These are phyloP conservation scores for Chaetoceros muelleri DNA, from an alignment of 108 stramenopile genomes.

Conservation along the genomic window DNA sequence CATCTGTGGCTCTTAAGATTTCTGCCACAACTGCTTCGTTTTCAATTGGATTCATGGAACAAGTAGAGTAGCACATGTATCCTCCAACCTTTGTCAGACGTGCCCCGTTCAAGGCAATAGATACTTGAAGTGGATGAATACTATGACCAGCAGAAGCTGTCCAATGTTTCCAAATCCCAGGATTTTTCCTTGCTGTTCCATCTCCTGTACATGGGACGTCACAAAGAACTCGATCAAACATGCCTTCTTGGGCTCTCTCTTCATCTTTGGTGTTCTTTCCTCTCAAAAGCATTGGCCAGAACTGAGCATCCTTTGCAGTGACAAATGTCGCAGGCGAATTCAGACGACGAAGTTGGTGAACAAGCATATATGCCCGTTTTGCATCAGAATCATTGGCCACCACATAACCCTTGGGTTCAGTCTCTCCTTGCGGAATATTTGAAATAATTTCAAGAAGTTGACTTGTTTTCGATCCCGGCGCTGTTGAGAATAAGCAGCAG, in stretches of 20 bases:
- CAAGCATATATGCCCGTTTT: slow-evolving; percentile 95
- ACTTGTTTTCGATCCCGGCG: slow-evolving; percentile 96
- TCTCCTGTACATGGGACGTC: slow-evolving; percentile 99
- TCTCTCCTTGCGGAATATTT: slow-evolving; percentile 8
- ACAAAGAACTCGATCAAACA: slow-evolving; percentile 94
- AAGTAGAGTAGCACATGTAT: slow-evolving; percentile 92
- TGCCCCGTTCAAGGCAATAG: slow-evolving; percentile 78
- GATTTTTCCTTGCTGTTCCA: slow-evolving; percentile 95
- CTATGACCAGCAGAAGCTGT: slow-evolving; percentile 35
- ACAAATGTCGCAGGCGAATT: slow-evolving; percentile 80
- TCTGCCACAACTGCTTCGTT: slow-evolving; percentile 97
- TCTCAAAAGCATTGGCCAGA: slow-evolving; percentile 46
- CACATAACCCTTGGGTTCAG: slow-evolving; percentile 62
- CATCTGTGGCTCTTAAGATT: slow-evolving; percentile 58
- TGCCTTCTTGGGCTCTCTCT: slow-evolving; percentile 31
- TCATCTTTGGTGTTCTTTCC: slow-evolving; percentile 18
- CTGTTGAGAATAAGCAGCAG: slow-evolving; percentile 30
- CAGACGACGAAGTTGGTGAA: slow-evolving; percentile 84
- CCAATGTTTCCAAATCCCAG: slow-evolving; percentile 83
- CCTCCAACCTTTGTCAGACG: slow-evolving; percentile 80
- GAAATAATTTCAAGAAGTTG: slow-evolving; percentile 90
- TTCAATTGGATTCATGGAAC: slow-evolving; percentile 96
- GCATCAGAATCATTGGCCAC: slow-evolving; percentile 93
- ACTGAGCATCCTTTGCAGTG: slow-evolving; percentile 85
- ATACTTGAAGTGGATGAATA: slow-evolving; percentile 81